A percentile compares a stretch with the other conserved stretches of the same genome.
Evolutionary conservation across 306 rosid genomes (phyloP).

Genomic region (Canavalia gladiata): DNA sequence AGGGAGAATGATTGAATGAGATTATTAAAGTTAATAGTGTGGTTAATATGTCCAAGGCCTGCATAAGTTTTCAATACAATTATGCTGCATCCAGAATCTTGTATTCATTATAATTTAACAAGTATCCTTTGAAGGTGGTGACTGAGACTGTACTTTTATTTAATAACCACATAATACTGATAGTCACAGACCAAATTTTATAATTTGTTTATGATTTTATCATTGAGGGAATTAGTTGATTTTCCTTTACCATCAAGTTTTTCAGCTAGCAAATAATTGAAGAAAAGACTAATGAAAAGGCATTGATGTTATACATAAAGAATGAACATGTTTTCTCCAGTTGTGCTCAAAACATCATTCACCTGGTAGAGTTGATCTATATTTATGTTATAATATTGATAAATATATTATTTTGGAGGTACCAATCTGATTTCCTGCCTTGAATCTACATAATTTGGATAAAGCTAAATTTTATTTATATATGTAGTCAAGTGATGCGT

Average conservation of each 20-base stretch:
- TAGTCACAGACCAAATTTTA: slow-evolving; percentile 7
- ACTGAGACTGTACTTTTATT: neutral
- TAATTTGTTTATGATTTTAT: slow-evolving; percentile 5
- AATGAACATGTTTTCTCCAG: slow-evolving; percentile 22
- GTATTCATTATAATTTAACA: neutral
- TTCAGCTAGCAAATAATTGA: slow-evolving; percentile 6
- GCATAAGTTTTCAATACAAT: slow-evolving; percentile 20
- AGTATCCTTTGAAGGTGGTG: slow-evolving; percentile 24
- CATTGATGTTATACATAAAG: neutral
- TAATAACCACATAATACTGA: neutral
- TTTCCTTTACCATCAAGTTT: slow-evolving; percentile 20
- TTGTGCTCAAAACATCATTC: slow-evolving; percentile 4
- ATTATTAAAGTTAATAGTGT: slow-evolving; percentile 19
- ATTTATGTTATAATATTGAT: slow-evolving; percentile 19
- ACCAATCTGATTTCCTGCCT: neutral
- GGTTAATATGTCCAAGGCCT: slow-evolving; percentile 2
- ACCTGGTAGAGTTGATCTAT: neutral
- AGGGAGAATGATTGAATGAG: neutral
- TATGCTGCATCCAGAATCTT: slow-evolving; percentile 22
- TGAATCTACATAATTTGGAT: slow-evolving; percentile 30
- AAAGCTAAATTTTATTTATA: slow-evolving; percentile 32
- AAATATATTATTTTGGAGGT: slow-evolving; percentile 18
- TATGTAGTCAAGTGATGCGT: neutral
- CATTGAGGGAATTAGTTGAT: neutral
- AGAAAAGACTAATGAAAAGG: slow-evolving; percentile 3